Evolutionary conservation across 164 flowering plant species (phyloP).

Genomic region (Berberis thunbergii): DNA sequence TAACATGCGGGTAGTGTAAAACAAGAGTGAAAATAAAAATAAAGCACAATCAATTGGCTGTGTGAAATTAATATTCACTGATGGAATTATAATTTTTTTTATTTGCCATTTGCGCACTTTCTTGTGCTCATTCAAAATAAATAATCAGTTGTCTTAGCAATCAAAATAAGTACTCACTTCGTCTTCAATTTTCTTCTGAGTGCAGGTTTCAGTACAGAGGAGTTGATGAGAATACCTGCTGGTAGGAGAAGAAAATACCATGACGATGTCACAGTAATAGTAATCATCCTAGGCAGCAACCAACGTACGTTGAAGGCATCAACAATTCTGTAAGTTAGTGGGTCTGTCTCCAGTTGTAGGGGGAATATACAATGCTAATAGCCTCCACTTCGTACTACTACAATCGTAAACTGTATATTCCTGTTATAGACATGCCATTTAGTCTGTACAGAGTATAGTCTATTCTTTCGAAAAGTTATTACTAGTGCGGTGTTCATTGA

Average conservation of each 20-base stretch:
- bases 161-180: too few relatives aligned
- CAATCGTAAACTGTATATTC: constrained; percentile 8
- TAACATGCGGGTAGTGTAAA: too few relatives aligned
- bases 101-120: too few relatives aligned
- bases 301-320: constrained; percentile 80
- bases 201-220: constrained; percentile 81
- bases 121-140: too few relatives aligned
- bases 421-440: background rate
- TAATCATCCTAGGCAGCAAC: constrained; percentile 66
- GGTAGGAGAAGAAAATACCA: constrained; percentile 85
- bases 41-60: too few relatives aligned
- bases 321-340: constrained; percentile 34
- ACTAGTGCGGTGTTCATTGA: too few relatives aligned
- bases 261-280: constrained; percentile 88
- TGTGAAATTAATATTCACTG: too few relatives aligned
- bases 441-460: background rate
- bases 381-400: background rate
- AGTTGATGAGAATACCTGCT: constrained; percentile 72
- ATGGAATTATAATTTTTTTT: too few relatives aligned
- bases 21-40: too few relatives aligned
- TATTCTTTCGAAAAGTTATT: background rate
- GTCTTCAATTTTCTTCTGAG: background rate
- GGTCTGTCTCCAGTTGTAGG: background rate
- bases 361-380: background rate
- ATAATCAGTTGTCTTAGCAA: too few relatives aligned